Base-by-base conservation (phyloP, 352 stramenopile species). In the Globisporangium perplexum region DNA sequence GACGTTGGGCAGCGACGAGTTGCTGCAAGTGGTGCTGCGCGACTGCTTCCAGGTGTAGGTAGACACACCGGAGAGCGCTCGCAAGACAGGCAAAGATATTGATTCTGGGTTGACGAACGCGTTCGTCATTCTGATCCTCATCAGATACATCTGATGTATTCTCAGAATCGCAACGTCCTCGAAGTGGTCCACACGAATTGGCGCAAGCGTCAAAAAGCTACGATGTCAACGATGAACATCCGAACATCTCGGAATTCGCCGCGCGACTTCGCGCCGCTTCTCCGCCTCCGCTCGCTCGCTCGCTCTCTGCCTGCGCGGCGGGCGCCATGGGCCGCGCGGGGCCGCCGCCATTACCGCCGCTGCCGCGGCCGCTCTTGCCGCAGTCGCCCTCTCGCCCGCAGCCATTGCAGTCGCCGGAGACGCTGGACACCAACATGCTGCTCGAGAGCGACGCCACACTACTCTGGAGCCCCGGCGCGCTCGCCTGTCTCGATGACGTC, bases 11-110 rank as follows among this genome's bases (percentile, higher is more conserved):
- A 82, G 68, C 30, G 77, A 88, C 55, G 71, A 85, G 35, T 44
- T 77, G 53, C 56, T 88, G 60, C 70, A 83, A 28, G 28, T 88
- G 42, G 38, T 86, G 43, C 57, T 88, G 5, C 77, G 74, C 50
- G 74, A 88, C 41, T 88, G 77, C 65, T 88, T 88, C 50, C 10
- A 12, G 7, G 20, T 26, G 42, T 52, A 42, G 47, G n/a, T n/a
- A n/a, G n/a, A n/a, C n/a, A n/a, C n/a, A n/a, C n/a, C n/a, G n/a
- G n/a, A n/a, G n/a, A n/a, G n/a, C n/a, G n/a, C n/a, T n/a, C n/a
- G n/a, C n/a, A n/a, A n/a, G n/a, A n/a, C n/a, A n/a, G n/a, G n/a
- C n/a, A n/a, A n/a, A n/a, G n/a, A n/a, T n/a, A 42, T 42, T 18
- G 12, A 41, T 41, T 41, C 23, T 23, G 14, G 15, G 15, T 24